Evolutionary conservation across 306 rosid species (phyloP), one percentile per base, ranked within the genome.

Genomic region (Dicorynia guianensis): DNA sequence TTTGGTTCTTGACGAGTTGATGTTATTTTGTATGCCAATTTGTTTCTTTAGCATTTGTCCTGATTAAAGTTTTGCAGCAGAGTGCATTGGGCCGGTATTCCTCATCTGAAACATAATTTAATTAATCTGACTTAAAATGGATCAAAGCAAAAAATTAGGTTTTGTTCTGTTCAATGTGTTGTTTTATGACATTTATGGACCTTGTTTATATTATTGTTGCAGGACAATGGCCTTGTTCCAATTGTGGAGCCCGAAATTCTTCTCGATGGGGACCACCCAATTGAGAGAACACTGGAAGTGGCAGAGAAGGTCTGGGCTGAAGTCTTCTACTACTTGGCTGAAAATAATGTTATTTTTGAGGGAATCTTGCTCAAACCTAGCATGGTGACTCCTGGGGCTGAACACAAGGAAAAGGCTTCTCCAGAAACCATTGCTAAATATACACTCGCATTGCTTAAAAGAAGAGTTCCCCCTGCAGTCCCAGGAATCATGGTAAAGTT

Each of bases 161-260:
- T 67, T 35, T 12, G 4, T 39, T 36, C 65, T 63, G 17, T 19
- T 73, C 74, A 6, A 36, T 72, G 19, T 75, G 54, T 71, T 65
- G 18, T 46, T 39, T 13, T 78, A 33, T 56, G 44, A 38, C 20
- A 19, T 74, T 61, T 56, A 25, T 19, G 1, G 46, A 39, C 38
- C 11, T 52, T 18, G 4, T 50, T 60, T 61, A 69, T 65, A 48
- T 64, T 75, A 25, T 36, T 40, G 35, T 71, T 82, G 71, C 87
- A 95, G 99, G 97, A 95, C 79, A 92, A 90, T n/a, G 99, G 99
- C 60, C 97, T 95, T 80, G 99, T 95, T 67, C 99, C 99, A 70
- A 95, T 95, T 46, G 99, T 95, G 60, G 99, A 95, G 83, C 99
- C 99, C 69, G 99, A 95, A 84, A 95, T 95, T 85, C 97, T 95